Evolutionary conservation across 2,329 filamentous ascomycete species (phyloP).

Genomic region (Fusarium oxysporum): DNA sequence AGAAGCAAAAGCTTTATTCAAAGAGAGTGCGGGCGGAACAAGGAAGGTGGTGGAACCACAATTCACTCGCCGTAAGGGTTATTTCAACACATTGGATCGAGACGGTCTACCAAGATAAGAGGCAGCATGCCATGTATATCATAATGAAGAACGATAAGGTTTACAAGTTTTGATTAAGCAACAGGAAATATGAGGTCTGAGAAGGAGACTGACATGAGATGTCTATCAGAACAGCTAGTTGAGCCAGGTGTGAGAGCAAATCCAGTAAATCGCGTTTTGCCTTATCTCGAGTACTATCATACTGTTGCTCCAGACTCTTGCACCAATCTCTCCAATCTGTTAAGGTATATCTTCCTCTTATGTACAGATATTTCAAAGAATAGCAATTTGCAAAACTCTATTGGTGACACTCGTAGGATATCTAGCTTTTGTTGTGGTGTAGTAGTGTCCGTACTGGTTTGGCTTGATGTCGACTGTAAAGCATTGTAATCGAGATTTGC

Average conservation of each 20-base stretch:
- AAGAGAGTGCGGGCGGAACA: accelerated
- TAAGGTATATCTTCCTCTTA: slow-evolving; percentile 33
- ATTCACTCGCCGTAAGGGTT: not conserved
- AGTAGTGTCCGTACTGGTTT: not conserved
- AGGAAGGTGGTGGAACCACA: not conserved
- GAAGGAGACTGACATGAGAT: not conserved
- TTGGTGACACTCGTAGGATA: not conserved
- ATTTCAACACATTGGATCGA: not conserved
- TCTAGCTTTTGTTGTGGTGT: slow-evolving; percentile 3
- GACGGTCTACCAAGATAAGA: not conserved
- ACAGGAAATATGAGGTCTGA: accelerated
- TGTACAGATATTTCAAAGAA: slow-evolving; percentile 42
- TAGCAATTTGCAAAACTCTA: slow-evolving; percentile 18
- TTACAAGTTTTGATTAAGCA: accelerated
- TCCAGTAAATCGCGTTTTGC: not conserved
- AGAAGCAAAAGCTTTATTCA: accelerated
- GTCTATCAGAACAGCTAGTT: accelerated
- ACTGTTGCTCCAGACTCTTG: not conserved
- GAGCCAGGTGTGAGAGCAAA: not conserved
- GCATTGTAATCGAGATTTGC: not conserved
- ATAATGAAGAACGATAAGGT: accelerated
- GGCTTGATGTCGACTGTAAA: not conserved
- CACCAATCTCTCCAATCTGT: slow-evolving; percentile 16
- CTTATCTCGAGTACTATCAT: not conserved
- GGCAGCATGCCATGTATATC: too few relatives aligned